Evolutionary conservation across 495 filamentous ascomycete genomes (phyloP), one percentile per base, ranked within the genome.

Genomic region (Penicillium psychrofluorescens): DNA sequence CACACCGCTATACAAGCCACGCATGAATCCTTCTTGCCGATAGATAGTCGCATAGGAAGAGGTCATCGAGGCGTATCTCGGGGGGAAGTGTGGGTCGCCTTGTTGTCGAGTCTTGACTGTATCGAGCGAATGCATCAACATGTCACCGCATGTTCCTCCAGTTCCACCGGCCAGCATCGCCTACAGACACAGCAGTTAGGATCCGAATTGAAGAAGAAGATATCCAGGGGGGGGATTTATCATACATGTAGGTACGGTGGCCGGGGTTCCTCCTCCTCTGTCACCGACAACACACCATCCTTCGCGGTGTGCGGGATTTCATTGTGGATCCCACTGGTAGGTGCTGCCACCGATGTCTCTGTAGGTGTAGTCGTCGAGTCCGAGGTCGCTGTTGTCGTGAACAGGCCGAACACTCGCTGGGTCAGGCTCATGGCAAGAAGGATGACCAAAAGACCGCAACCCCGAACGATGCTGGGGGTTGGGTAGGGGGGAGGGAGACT

Each of bases 41-140:
- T 86, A 86, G 48, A 98, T 98, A 1, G 84, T 95, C 54, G 82
- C 73, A 68, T 97, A 98, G 6, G 91, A 90, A 15, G 84, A 81
- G 15, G 84, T 83, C 66, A 95, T 82, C 14, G 88, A 89, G 1
- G 86, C 81, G 65, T 97, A 97, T 65, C 86, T 91, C 1, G 91
- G 85, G 12, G 91, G 92, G 38, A 92, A 76, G 53, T 87, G 81
- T 29, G 90, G 89, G 56, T 96, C 94, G 54, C 92, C 92, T 69
- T 98, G 92, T 64, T 97, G 92, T 41, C 92, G 79, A n/a, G 92
- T 98, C 67, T 98, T 98, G 43, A 98, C 92, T 7, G 92, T 98
- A 68, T 98, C 92, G 62, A 98, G 77, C 36, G 91, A 96, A 64
- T 98, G 92, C 94, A 98, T 97, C 46, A 98, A 71, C 78, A 98